A percentile compares a stretch with the other conserved stretches of the same genome.
Conservation (phyloP, 371 early-diverging fungal genomes). For the Apophysomyces elegans region DNA sequence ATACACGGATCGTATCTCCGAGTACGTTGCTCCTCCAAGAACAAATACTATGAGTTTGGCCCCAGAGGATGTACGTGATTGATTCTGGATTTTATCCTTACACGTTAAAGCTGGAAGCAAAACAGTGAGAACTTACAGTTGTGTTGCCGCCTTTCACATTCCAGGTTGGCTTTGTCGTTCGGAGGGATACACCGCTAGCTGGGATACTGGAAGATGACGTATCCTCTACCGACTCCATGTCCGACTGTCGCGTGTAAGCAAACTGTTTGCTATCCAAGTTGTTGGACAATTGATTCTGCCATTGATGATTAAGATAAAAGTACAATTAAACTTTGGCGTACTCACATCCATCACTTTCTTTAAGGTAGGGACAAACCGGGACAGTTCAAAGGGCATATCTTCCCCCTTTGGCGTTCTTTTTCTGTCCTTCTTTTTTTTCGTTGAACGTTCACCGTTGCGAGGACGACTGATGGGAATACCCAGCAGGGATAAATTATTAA, state of each 20-base stretch:
- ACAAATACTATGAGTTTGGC: slow-evolving; percentile 75
- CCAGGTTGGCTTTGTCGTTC: slow-evolving; percentile 51
- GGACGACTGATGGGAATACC: slow-evolving; percentile 59
- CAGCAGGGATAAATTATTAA: slow-evolving; percentile 75
- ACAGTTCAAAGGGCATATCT: slow-evolving; percentile 67
- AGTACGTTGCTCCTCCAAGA: slow-evolving; percentile 91
- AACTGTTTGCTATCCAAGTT: slow-evolving; percentile 57
- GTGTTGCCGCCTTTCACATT: slow-evolving; percentile 32
- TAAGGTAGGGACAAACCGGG: slow-evolving; percentile 68
- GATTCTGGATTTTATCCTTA: slow-evolving; percentile 17
- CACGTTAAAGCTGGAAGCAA: background rate
- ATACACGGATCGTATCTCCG: slow-evolving; percentile 88
- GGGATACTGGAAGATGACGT: slow-evolving; percentile 34
- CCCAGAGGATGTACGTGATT: slow-evolving; percentile 25
- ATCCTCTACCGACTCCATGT: slow-evolving; percentile 49
- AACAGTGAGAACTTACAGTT: slow-evolving; percentile 16
- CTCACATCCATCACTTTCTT: slow-evolving; percentile 59
- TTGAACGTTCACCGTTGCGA: slow-evolving; percentile 38
- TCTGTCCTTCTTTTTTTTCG: slow-evolving; percentile 32
- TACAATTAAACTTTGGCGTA: background rate
- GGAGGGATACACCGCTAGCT: slow-evolving; percentile 52
- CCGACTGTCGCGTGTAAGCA: slow-evolving; percentile 59
- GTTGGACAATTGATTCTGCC: slow-evolving; percentile 58
- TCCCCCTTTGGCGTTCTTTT: slow-evolving; percentile 36
- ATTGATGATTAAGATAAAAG: background rate